Conservation (phyloP, 2,329 filamentous ascomycete species). For the Colletotrichum higginsianum region DNA sequence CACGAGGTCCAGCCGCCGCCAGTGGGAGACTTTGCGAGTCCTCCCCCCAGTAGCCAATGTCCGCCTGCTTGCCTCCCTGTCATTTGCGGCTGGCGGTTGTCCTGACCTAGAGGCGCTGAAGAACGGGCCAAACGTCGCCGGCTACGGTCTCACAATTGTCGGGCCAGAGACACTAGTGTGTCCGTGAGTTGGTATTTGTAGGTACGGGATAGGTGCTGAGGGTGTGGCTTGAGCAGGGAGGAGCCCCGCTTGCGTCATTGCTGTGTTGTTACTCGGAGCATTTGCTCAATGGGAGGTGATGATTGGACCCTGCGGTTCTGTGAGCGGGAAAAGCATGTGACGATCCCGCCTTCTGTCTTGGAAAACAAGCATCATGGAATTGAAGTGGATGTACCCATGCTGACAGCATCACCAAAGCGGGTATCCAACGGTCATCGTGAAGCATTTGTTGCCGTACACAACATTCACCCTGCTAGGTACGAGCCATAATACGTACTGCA, state of each 20-base stretch:
- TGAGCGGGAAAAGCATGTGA: constrained; percentile 37
- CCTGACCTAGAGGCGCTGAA: constrained; percentile 16
- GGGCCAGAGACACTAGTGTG: constrained; percentile 11
- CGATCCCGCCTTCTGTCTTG: constrained; percentile 23
- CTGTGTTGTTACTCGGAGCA: constrained; percentile 30
- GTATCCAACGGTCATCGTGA: neutral
- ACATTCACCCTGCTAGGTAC: neutral
- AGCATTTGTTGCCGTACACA: neutral
- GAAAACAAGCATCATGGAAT: constrained; percentile 30
- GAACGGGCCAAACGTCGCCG: constrained; percentile 28
- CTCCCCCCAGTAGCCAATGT: neutral
- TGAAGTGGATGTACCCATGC: neutral
- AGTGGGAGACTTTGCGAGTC: constrained; percentile 21
- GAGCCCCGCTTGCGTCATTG: constrained; percentile 40
- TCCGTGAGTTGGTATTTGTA: too few relatives aligned
- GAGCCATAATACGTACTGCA: neutral
- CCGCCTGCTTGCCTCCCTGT: constrained; percentile 4
- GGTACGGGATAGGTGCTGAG: neutral
- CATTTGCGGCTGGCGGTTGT: constrained; percentile 8
- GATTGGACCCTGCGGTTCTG: constrained; percentile 19
- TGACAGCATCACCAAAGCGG: neutral
- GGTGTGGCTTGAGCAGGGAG: constrained; percentile 21
- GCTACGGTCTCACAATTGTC: constrained; percentile 24
- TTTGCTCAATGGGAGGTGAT: constrained; percentile 21
- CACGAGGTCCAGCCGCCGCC: constrained; percentile 31